phyloP scores from a whole-genome alignment of 768 basidiomycete species.

The Trametes elegans region DNA sequence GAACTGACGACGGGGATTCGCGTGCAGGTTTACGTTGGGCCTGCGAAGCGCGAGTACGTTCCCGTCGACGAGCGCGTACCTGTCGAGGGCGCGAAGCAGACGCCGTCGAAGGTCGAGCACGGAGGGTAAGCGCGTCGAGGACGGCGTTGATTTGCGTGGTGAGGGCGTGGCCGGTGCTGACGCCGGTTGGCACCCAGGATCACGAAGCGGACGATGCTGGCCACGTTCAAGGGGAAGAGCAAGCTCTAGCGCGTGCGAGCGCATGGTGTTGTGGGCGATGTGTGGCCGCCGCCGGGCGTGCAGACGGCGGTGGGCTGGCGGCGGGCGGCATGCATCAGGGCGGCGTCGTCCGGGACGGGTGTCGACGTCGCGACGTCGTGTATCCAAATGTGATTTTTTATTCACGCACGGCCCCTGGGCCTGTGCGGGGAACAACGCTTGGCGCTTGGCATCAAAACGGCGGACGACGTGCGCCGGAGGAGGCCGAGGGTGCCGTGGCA shows the following conservation, averaged over 20 bases:
- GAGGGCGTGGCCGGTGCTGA: constrained; percentile 4
- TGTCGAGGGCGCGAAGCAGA: constrained; percentile 54
- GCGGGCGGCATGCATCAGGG: too few species aligned
- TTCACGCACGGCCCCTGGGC: constrained; percentile 2
- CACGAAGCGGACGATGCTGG: constrained; percentile 64
- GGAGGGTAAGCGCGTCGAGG: constrained; percentile 60
- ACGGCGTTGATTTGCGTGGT: constrained; percentile 1
- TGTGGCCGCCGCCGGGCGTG: background rate
- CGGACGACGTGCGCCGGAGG: background rate
- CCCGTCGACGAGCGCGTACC: constrained; percentile 56
- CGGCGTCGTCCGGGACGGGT: background rate
- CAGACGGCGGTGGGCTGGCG: background rate
- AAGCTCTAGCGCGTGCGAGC: constrained; percentile 37
- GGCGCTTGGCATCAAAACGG: constrained; percentile 7
- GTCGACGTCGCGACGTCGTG: background rate
- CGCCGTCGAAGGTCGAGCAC: constrained; percentile 63
- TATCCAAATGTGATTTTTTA: background rate
- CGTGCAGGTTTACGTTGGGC: constrained; percentile 73
- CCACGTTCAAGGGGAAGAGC: constrained; percentile 56
- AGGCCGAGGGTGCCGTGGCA: too few species aligned
- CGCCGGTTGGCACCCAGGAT: constrained; percentile 40
- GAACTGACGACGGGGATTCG: background rate
- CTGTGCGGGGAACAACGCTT: background rate
- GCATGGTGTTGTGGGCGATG: background rate
- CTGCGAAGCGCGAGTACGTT: constrained; percentile 72